Base-by-base conservation (phyloP, 2,329 filamentous ascomycete species). In the Claviceps maximensis region DNA sequence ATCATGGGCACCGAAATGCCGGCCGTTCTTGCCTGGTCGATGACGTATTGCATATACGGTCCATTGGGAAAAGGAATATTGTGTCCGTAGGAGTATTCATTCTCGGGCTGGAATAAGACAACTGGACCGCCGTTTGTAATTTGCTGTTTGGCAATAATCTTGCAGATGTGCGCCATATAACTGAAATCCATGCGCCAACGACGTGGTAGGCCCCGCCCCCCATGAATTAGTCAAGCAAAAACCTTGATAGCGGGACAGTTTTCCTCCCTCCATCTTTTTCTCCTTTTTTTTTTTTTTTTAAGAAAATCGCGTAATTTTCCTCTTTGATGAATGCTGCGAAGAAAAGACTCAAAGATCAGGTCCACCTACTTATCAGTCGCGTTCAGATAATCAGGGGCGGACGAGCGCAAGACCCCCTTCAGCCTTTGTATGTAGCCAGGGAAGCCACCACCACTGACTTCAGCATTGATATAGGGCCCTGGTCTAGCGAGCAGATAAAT, bases 61-160 rank as follows among this genome's bases (percentile, higher is more conserved):
- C 75, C 73, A 59, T 88, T 81, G 0, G 84, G 84, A 58, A 84
- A 87, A 0, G 68, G 65, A 3, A 76, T 69, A 2, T 69, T 69
- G 4, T 69, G 67, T 1, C 72, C 73, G 19, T 71, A 67, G 1
- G 77, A 82, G 62, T 91, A 90, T 64, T 93, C 88, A 57, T 93
- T 94, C 64, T 94, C 88, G 0, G 86, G 83, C 64, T 94, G 88
- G 44, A 86, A 76, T 1, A 91, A 69, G 55, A 94, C 87, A 8
- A 94, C 76, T 0, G 87, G 87, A 0, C 88, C 88, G 0, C 86
- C 87, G 51, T 90, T 87, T 1, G 86, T 91, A 61, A 94, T 90
- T 60, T 93, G 87, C 0, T 79, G 82, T 52, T 82, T 79, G 4
- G 87, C 84, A 58, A 94, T 83, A 9, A 83, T 80, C 13, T 74